Base-by-base conservation (phyloP, 208 protist species). In the Trypanosoma theileri region DNA sequence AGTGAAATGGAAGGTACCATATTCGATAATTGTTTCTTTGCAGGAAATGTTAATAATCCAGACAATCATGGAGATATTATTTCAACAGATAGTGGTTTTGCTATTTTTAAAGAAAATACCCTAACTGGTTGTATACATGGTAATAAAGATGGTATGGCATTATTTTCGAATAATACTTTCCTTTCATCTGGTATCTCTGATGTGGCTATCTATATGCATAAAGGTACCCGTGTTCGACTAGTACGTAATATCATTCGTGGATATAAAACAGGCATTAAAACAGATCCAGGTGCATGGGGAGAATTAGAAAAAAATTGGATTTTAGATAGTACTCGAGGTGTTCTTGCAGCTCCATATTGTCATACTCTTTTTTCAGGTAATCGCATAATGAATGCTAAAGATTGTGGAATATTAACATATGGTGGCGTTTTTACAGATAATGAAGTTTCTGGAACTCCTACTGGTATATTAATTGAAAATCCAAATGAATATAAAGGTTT, bases 61-160 rank as follows among this genome's bases (percentile, higher is more conserved):
- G 61, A 78, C 6, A 61, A 66, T 7, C 66, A 54, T 19, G 88
- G 91, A 17, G 91, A 96, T 57, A 85, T 91, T 53, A 62, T 93
- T 19, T 54, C 81, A 26, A 69, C 84, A 46, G 68, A 82, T 46
- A 52, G 64, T 17, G 86, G 87, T 51, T 79, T 71, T 75, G 85
- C 79, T 10, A 56, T 71, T 28, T 89, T 96, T 56, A 69, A 73
- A 22, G 60, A 76, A n/a, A 90, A 82, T 70, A 58, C 86, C n/a
- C 90, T 93, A 31, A 63, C 64, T 22, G 91, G 88, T 51, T 90
- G 80, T 35, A 72, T 92, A n/a, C 79, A 92, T 42, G 86, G 79
- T 13, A 74, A 71, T n/a, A 64, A 52, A 17, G 71, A 79, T 21
- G 81, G 85, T 6, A 48, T 66, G 2, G 71, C 74, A 4, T 54